A percentile compares a stretch with the other conserved stretches of the same genome.
Conservation (phyloP, 106 monocot species). For the Phalaenopsis aphrodite region DNA sequence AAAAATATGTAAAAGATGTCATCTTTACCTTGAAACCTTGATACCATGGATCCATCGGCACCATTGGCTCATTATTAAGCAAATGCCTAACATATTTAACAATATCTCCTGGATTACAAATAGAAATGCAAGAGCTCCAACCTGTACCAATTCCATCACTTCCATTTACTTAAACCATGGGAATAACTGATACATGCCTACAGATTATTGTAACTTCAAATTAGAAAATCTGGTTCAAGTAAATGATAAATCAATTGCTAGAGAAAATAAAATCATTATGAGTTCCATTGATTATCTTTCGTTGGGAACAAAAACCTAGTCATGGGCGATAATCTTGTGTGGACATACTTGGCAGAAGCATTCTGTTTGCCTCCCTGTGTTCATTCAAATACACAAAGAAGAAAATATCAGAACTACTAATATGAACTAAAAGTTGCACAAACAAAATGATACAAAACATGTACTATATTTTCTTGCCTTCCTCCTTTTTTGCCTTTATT, state of each 20-base stretch:
- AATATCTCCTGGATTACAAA: slow-evolving; percentile 87
- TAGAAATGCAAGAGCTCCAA: slow-evolving; percentile 92
- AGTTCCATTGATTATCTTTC: slow-evolving; percentile 94
- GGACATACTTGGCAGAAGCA: slow-evolving; percentile 80
- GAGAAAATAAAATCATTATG: slow-evolving; percentile 29
- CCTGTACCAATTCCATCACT: slow-evolving; percentile 99
- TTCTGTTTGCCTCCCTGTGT: slow-evolving; percentile 89
- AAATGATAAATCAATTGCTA: neutral
- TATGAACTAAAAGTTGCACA: neutral
- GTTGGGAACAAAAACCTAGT: slow-evolving; percentile 86
- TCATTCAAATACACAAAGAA: neutral
- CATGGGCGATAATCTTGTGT: slow-evolving; percentile 56
- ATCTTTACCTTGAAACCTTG: slow-evolving; percentile 71
- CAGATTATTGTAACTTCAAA: neutral
- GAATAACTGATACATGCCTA: slow-evolving; percentile 89
- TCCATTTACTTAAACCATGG: slow-evolving; percentile 89
- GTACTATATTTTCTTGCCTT: neutral
- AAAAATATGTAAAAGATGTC: neutral
- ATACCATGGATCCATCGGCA: slow-evolving; percentile 93
- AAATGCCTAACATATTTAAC: slow-evolving; percentile 69
- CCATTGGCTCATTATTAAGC: slow-evolving; percentile 64
- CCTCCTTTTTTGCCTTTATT: neutral
- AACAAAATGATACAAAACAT: neutral
- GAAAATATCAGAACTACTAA: neutral
- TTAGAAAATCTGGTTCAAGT: neutral